Evolutionary conservation across 2,329 filamentous ascomycete species (phyloP).

Genomic region (Ceratocystiopsis sp.): DNA sequence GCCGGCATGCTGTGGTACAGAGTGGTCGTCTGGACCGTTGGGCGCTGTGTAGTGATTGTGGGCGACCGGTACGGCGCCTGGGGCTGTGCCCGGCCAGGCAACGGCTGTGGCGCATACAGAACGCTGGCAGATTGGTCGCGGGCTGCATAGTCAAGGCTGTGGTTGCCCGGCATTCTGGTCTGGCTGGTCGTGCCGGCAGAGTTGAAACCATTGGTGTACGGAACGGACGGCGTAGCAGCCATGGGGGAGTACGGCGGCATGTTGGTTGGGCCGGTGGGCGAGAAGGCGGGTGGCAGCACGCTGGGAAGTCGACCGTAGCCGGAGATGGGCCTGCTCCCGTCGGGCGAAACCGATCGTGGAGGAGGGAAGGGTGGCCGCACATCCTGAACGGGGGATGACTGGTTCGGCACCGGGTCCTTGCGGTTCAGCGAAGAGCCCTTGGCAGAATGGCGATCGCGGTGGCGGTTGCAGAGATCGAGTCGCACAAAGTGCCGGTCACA

Average conservation of each 20-base stretch:
- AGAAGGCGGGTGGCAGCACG: too few relatives aligned
- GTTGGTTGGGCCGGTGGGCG: background rate
- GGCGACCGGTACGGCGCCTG: constrained; percentile 23
- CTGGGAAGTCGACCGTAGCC: background rate
- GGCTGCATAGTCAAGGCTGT: constrained; percentile 23
- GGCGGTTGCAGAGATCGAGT: constrained; percentile 77
- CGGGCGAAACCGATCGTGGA: constrained; percentile 28
- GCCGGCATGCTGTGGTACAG: constrained; percentile 36
- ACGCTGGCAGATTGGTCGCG: constrained; percentile 12
- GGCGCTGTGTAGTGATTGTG: constrained; percentile 25
- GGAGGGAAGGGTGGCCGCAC: constrained; percentile 22
- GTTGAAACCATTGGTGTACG: constrained; percentile 17
- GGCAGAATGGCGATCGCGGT: constrained; percentile 64
- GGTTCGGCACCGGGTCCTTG: constrained; percentile 48
- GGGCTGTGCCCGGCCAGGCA: background rate
- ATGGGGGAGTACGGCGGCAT: constrained; percentile 27
- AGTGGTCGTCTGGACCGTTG: constrained; percentile 28
- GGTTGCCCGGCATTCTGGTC: constrained; percentile 17
- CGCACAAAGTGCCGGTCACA: constrained; percentile 85
- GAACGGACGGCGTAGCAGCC: constrained; percentile 23
- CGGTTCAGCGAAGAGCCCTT: constrained; percentile 62
- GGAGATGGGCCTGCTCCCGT: constrained; percentile 25
- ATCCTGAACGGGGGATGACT: constrained; percentile 26
- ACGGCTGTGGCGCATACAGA: constrained; percentile 3
- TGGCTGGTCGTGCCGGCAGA: constrained; percentile 14